Base-by-base conservation (phyloP, 148 eudicot genomes). In the Rheum nobile region DNA sequence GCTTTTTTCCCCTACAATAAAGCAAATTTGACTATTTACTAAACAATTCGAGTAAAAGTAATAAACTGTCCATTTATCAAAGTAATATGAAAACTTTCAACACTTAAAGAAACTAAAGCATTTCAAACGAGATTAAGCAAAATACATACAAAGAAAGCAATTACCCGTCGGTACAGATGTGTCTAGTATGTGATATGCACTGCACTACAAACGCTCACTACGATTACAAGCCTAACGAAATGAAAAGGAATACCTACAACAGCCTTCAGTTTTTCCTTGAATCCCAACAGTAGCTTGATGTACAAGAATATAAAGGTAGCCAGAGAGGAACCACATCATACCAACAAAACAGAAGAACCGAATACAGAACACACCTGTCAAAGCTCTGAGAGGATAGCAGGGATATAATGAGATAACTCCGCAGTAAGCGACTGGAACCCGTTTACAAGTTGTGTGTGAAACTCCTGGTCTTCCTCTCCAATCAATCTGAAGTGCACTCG, bases 361-460 rank as follows among this genome's bases (percentile, higher is more conserved):
- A 26, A 26, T 11, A 28, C 1, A 26, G 5, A 57, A 26, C 17
- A 34, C 39, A 16, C 7, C 0, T 14, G 75, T 74, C 68, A 95
- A 19, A 96, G 90, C 86, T 96, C 97, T 0, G 99, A 96, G 67
- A 96, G 93, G 83, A 96, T 96, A 74, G 99, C 99, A 29, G 99
- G 99, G 70, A 96, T 92, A 80, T 96, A 96, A 74, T 96, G 99
- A 61, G 99, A 96, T 71, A 96, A 78, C 79, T 96, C 99, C 4
- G 99, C 99, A 29, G 99, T 96, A 44, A 96, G 94, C 6, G 99
- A 92, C 80, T 96, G 99, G 74, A 96, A 96, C 42, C 99, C 99
- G 47, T 96, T 96, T 50, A 96, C 99, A 41, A 96, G 92, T 74
- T 96, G 99, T 13, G 99, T 87, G 78, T 96, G 99, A 73, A 96